Percentiles rank a stretch among this genome's conserved stretches.
These are phyloP conservation scores for Podospora tetraspora DNA, from an alignment of 495 filamentous ascomycete species.

Conservation along the genomic window DNA sequence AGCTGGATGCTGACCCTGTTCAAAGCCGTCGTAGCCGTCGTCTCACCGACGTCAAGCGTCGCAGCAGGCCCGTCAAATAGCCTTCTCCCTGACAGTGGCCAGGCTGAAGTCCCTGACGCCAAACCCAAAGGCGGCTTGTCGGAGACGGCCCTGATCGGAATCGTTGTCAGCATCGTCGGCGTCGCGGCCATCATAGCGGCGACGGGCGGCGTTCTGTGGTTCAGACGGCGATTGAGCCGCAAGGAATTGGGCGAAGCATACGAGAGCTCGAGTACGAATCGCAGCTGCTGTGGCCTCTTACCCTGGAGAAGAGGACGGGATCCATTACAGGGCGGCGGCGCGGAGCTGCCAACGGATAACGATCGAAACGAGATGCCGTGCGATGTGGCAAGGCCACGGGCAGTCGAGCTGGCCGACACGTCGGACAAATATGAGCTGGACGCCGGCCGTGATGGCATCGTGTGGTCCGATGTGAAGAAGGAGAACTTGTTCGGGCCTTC, in stretches of 20 bases:
- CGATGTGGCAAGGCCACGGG: not conserved
- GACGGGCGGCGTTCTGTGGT: constrained; percentile 3
- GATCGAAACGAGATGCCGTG: not conserved
- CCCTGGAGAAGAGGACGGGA: not conserved
- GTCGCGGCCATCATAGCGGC: constrained; percentile 19
- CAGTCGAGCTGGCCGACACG: not conserved
- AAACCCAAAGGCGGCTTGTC: constrained; percentile 9
- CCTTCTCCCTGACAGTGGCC: not conserved
- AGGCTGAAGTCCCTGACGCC: not conserved
- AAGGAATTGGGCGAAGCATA: constrained; percentile 1
- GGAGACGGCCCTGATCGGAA: constrained; percentile 21
- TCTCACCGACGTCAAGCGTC: not conserved
- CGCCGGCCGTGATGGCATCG: not conserved
- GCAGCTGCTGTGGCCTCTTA: not conserved
- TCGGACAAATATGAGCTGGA: not conserved
- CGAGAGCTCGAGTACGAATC: not conserved
- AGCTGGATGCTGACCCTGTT: not conserved
- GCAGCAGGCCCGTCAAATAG: not conserved
- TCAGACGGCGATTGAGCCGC: constrained; percentile 20
- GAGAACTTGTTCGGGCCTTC: not conserved
- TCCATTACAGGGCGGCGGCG: not conserved
- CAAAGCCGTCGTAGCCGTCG: not conserved
- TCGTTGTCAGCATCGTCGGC: constrained; percentile 26
- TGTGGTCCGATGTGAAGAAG: not conserved
- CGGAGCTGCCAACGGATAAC: not conserved